Evolutionary conservation across 1,139 yeast species (phyloP).

Genomic region (Spathaspora sp.): DNA sequence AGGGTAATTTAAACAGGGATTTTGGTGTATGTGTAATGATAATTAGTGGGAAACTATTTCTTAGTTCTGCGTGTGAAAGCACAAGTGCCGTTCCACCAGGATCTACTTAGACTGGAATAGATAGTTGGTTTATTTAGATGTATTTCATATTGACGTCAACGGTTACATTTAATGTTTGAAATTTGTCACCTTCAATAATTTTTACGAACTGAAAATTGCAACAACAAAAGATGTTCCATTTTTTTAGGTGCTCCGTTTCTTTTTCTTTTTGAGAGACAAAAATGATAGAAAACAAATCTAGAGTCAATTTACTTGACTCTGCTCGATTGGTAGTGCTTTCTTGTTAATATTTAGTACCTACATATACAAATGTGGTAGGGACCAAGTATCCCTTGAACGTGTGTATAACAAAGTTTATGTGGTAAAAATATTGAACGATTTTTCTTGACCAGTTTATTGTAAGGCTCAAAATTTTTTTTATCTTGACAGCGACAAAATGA

Average conservation of each 20-base stretch:
- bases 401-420: neutral
- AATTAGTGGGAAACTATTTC: neutral
- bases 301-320: too few relatives aligned
- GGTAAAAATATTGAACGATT: neutral
- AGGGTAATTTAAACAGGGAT: neutral
- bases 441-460: neutral
- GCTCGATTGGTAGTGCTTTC: too few relatives aligned
- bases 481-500: neutral
- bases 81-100: neutral
- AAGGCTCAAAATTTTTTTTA: neutral
- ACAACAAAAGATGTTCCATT: neutral
- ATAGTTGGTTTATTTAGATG: neutral
- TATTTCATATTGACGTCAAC: neutral
- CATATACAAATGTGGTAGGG: too few relatives aligned
- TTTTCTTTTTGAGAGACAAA: neutral
- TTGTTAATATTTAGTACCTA: too few relatives aligned
- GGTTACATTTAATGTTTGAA: neutral
- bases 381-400: too few relatives aligned
- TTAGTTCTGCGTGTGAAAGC: neutral
- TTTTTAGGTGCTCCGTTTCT: neutral
- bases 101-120: neutral
- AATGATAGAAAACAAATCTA: too few relatives aligned
- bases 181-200: neutral
- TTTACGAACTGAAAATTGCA: neutral
- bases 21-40: neutral